Percentiles rank a stretch among this genome's conserved stretches.
Evolutionary conservation across 805 yeast genomes (phyloP).

Genomic region (Candida pseudofarinosa): DNA sequence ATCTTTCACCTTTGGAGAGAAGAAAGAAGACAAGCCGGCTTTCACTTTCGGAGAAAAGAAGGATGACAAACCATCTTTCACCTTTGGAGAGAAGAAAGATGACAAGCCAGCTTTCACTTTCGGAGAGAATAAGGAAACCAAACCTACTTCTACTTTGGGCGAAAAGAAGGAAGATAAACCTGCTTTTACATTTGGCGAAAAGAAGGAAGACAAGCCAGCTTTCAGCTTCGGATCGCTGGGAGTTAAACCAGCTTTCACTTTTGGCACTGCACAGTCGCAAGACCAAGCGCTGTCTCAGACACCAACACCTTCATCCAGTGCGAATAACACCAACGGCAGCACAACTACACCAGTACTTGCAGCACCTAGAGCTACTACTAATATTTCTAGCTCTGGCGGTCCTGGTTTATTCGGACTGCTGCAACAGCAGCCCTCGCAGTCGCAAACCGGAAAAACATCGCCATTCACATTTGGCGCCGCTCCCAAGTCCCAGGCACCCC

Average conservation of each 20-base stretch:
- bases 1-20: constrained; percentile 2
- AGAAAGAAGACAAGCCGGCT: constrained; percentile 2
- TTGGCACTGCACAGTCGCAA: constrained; percentile 3
- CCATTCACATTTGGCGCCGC: constrained; percentile 1
- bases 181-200: constrained; percentile 3
- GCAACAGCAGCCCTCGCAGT: background rate
- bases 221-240: constrained; percentile 2
- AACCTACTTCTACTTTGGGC: background rate
- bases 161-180: constrained; percentile 6
- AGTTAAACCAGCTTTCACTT: constrained; percentile 12
- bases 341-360: background rate
- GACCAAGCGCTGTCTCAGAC: background rate
- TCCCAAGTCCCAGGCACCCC: constrained; percentile 1
- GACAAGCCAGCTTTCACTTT: background rate
- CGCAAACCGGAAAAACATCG: background rate
- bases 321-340: background rate
- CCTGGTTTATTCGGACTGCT: background rate
- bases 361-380: background rate
- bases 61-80: constrained; percentile 5
- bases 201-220: background rate
- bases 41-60: constrained; percentile 8
- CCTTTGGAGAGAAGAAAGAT: constrained; percentile 5
- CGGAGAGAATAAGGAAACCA: background rate
- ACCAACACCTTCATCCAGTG: background rate
- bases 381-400: background rate